Conservation (phyloP, 2,329 filamentous ascomycete genomes). For the Aureobasidium sp. region DNA sequence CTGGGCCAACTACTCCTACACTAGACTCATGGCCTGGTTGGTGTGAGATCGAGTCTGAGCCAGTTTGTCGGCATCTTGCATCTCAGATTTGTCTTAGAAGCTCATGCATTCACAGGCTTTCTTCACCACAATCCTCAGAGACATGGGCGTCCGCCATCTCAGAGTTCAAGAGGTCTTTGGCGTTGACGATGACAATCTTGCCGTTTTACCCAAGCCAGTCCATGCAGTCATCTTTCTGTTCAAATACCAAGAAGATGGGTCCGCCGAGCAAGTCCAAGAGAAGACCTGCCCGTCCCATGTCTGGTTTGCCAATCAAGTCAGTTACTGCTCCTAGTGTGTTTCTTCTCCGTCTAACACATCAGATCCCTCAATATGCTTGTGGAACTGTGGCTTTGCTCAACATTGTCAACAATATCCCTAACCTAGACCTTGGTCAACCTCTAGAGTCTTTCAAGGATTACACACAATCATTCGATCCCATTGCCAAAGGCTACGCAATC, state of each 20-base stretch:
- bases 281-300: slow-evolving; percentile 54
- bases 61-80: slow-evolving; percentile 47
- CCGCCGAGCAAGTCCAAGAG: slow-evolving; percentile 42
- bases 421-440: slow-evolving; percentile 60
- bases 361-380: slow-evolving; percentile 75
- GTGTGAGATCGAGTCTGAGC: slow-evolving; percentile 85
- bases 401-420: slow-evolving; percentile 77
- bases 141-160: slow-evolving; percentile 67
- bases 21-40: slow-evolving; percentile 61
- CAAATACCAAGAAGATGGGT: slow-evolving; percentile 53
- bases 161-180: slow-evolving; percentile 70
- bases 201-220: slow-evolving; percentile 61
- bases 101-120: background rate
- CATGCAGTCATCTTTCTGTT: slow-evolving; percentile 88
- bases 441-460: slow-evolving; percentile 66
- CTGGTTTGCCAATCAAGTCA: slow-evolving; percentile 91
- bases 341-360: slow-evolving; percentile 1
- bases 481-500: slow-evolving; percentile 68
- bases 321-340: slow-evolving; percentile 18
- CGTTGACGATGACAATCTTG: slow-evolving; percentile 60
- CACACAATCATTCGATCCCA: slow-evolving; percentile 61
- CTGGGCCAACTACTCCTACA: slow-evolving; percentile 44
- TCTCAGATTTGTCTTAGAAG: background rate
- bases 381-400: slow-evolving; percentile 90
- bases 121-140: slow-evolving; percentile 76